phyloP scores from a whole-genome alignment of 1,139 yeast genomes.

The Blastobotrys capitulatus region DNA sequence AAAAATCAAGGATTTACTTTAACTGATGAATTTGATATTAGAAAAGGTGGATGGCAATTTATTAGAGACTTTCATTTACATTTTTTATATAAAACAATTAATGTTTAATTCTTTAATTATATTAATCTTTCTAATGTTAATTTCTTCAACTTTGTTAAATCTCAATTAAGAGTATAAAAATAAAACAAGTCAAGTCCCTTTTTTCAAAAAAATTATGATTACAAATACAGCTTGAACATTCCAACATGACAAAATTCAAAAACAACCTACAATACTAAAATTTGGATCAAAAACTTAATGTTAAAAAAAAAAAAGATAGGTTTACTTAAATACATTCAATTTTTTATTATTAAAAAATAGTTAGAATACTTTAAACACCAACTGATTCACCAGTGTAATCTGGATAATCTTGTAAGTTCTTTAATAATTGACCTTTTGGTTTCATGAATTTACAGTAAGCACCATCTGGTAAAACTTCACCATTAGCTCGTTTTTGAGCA shows the following conservation, averaged over 20 bases:
- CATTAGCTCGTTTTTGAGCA: constrained; percentile 88
- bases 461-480: constrained; percentile 99
- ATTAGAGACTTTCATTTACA: constrained; percentile 1
- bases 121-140: no score
- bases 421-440: constrained; percentile 91
- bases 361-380: not conserved
- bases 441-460: constrained; percentile 98
- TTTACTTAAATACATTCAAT: not conserved
- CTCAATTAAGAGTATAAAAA: no score
- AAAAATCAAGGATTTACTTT: not conserved
- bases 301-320: not conserved
- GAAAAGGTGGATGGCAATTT: constrained; percentile 4
- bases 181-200: no score
- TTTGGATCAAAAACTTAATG: not conserved
- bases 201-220: no score
- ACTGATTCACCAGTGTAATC: constrained; percentile 47
- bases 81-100: not conserved
- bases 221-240: no score
- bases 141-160: no score
- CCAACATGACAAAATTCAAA: not conserved
- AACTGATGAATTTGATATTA: not conserved
- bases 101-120: not conserved
- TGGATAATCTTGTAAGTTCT: constrained; percentile 94
- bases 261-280: not conserved
- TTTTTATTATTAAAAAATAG: not conserved